Evolutionary conservation across 169 alveolate species (phyloP).

Genomic region (Miamiensis avidus): DNA sequence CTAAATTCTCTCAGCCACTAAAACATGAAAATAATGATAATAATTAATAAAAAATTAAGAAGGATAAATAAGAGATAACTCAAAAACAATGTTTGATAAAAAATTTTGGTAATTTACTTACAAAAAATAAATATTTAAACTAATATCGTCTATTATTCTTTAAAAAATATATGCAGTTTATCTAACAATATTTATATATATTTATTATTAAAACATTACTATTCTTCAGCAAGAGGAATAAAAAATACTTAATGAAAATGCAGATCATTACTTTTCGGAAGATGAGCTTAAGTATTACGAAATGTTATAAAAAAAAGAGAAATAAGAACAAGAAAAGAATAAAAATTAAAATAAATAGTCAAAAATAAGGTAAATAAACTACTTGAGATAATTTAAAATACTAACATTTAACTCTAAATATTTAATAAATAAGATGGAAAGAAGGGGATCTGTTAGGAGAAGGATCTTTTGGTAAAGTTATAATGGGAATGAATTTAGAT

Average conservation of each 20-base stretch:
- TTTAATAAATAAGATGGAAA: slow-evolving; percentile 19
- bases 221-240: background rate
- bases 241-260: background rate
- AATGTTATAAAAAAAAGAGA: background rate
- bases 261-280: background rate
- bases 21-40: no score
- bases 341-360: no score
- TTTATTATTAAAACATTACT: no score
- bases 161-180: no score
- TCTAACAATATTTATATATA: no score
- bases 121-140: background rate
- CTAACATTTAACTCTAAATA: background rate
- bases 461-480: slow-evolving; percentile 50
- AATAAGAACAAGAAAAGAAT: no score
- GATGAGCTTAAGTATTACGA: background rate
- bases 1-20: no score
- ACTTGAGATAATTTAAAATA: background rate
- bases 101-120: background rate
- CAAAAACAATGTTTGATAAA: background rate
- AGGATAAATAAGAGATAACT: background rate
- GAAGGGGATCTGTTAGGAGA: slow-evolving; percentile 42
- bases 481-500: slow-evolving; percentile 30
- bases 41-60: background rate
- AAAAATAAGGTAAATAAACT: background rate
- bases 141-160: no score